Evolutionary conservation across 2,329 filamentous ascomycete genomes (phyloP).

Genomic region (Fusarium brachygibbosum): DNA sequence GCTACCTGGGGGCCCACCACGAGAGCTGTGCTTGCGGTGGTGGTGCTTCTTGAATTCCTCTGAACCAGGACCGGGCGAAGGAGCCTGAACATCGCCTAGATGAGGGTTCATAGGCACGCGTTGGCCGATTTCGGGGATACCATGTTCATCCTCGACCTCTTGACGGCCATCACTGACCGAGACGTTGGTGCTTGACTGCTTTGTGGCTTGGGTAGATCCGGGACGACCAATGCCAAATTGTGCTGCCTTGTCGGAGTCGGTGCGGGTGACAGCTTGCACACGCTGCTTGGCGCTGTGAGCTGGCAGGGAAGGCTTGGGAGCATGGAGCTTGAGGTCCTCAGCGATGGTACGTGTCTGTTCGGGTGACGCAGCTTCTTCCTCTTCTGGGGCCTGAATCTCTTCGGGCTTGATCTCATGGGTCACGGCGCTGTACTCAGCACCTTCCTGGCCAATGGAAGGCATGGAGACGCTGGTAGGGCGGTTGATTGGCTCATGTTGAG

Average conservation of each 20-base stretch:
- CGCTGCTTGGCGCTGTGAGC: slow-evolving; percentile 84
- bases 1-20: slow-evolving; percentile 82
- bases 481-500: slow-evolving; percentile 59
- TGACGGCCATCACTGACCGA: slow-evolving; percentile 63
- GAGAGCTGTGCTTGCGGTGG: slow-evolving; percentile 78
- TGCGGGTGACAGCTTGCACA: slow-evolving; percentile 87
- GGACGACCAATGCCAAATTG: slow-evolving; percentile 85
- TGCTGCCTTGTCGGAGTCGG: slow-evolving; percentile 88
- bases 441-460: slow-evolving; percentile 90
- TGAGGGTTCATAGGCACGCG: slow-evolving; percentile 94
- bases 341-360: slow-evolving; percentile 83
- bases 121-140: slow-evolving; percentile 91
- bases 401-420: slow-evolving; percentile 58
- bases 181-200: slow-evolving; percentile 73
- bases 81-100: slow-evolving; percentile 95
- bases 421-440: slow-evolving; percentile 82
- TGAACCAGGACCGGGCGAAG: slow-evolving; percentile 77
- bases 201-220: slow-evolving; percentile 66
- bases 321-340: slow-evolving; percentile 86
- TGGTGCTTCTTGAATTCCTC: slow-evolving; percentile 67
- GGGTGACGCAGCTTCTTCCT: slow-evolving; percentile 62
- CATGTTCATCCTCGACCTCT: slow-evolving; percentile 79
- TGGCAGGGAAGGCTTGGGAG: slow-evolving; percentile 88
- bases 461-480: slow-evolving; percentile 84
- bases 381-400: slow-evolving; percentile 58